Percentiles rank a stretch among this genome's conserved stretches.
phyloP scores from a whole-genome alignment of 2,329 filamentous ascomycete species.

The Chrysosporium queenslandicum region DNA sequence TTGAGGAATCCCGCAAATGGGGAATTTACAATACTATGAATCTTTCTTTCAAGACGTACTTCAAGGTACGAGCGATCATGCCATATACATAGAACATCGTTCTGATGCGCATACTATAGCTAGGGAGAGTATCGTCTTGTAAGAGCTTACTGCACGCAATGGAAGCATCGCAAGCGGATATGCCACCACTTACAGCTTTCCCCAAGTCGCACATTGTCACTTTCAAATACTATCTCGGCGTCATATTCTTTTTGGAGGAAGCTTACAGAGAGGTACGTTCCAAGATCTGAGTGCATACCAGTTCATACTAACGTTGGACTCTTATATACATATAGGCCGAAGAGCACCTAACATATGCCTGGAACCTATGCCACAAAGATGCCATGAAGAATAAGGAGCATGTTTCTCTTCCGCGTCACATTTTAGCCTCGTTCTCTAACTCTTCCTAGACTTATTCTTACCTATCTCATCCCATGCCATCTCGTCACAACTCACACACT shows the following conservation, averaged over 20 bases:
- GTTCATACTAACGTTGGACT: background rate
- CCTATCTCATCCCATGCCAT: slow-evolving; percentile 87
- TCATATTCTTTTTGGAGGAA: slow-evolving; percentile 89
- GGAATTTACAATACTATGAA: slow-evolving; percentile 93
- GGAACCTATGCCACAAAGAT: slow-evolving; percentile 65
- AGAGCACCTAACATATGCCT: slow-evolving; percentile 67
- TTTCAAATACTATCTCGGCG: slow-evolving; percentile 91
- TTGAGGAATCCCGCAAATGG: slow-evolving; percentile 93
- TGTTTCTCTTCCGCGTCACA: slow-evolving; percentile 24
- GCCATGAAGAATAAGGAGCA: slow-evolving; percentile 72
- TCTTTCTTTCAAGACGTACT: slow-evolving; percentile 95
- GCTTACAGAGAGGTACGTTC: slow-evolving; percentile 66
- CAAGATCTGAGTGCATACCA: background rate
- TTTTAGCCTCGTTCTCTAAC: too few species aligned
- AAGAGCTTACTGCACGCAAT: slow-evolving; percentile 83
- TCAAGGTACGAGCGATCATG: slow-evolving; percentile 50
- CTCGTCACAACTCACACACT: slow-evolving; percentile 80
- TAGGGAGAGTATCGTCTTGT: slow-evolving; percentile 44
- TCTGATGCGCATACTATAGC: slow-evolving; percentile 60
- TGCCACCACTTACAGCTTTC: slow-evolving; percentile 69
- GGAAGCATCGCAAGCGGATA: slow-evolving; percentile 63
- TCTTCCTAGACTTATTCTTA: slow-evolving; percentile 64
- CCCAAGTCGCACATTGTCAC: slow-evolving; percentile 87
- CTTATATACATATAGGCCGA: slow-evolving; percentile 52
- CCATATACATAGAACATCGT: slow-evolving; percentile 29